Conservation (phyloP, 805 yeast genomes). For the Blastobotrys mokoenaii region DNA sequence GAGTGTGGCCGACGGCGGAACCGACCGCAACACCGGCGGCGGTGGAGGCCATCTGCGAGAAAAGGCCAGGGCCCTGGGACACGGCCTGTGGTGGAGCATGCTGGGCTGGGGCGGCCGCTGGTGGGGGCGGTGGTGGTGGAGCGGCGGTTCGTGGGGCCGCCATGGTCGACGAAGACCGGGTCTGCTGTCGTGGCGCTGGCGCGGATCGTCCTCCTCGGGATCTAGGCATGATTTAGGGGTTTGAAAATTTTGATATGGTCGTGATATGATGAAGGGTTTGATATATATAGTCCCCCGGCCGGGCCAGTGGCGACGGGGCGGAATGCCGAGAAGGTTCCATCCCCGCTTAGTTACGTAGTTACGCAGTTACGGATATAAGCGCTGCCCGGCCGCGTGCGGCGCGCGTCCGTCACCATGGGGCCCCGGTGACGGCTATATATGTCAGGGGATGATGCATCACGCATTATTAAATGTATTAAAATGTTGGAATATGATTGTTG, state of each 20-base stretch:
- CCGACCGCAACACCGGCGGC: slow-evolving; percentile 99
- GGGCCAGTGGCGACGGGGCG: no score
- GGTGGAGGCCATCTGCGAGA: slow-evolving; percentile 96
- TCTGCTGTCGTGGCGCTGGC: slow-evolving; percentile 15
- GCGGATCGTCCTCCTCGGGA: slow-evolving; percentile 13
- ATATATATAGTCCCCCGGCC: no score
- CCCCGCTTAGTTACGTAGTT: no score
- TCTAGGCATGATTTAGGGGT: slow-evolving; percentile 14
- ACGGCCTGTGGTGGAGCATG: slow-evolving; percentile 35
- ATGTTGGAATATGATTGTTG: no score
- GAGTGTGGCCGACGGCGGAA: slow-evolving; percentile 91
- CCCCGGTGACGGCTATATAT: no score
- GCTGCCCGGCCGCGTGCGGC: no score
- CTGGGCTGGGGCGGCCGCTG: slow-evolving; percentile 42
- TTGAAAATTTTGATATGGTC: no score
- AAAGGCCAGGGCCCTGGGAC: slow-evolving; percentile 64
- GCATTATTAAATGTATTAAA: no score
- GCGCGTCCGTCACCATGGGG: no score
- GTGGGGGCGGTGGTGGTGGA: slow-evolving; percentile 40
- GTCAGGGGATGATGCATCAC: no score
- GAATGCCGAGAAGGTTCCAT: no score
- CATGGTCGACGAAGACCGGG: slow-evolving; percentile 23
- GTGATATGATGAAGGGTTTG: neutral
- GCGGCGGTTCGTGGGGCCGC: slow-evolving; percentile 53
- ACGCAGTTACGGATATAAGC: no score